Evolutionary conservation across 306 rosid species (phyloP).

Genomic region (Spatholobus suberectus): DNA sequence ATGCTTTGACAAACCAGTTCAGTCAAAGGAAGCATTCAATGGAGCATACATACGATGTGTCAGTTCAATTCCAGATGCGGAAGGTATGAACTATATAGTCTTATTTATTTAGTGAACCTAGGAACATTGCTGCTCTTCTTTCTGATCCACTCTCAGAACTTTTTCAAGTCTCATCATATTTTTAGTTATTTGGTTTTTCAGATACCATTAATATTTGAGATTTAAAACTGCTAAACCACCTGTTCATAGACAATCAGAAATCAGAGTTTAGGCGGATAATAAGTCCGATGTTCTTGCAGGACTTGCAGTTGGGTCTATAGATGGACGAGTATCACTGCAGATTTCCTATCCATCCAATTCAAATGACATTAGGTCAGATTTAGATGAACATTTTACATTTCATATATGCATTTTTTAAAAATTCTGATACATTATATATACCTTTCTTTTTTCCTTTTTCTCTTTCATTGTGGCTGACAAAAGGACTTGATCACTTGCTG

Average conservation of each 20-base stretch:
- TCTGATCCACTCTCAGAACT: not conserved
- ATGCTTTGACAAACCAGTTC: conserved; percentile 56
- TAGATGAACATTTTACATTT: conserved; percentile 1
- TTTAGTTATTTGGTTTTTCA: conserved; percentile 5
- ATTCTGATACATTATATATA: not conserved
- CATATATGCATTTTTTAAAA: not conserved
- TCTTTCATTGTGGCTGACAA: not conserved
- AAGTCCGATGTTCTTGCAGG: conserved; percentile 59
- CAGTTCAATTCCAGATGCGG: conserved; percentile 63
- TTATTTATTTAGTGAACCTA: conserved; percentile 6
- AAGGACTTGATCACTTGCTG: conserved; percentile 20
- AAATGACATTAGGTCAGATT: conserved; percentile 69
- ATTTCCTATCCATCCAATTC: conserved; percentile 58
- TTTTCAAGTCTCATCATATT: not conserved
- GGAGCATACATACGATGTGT: conserved; percentile 64
- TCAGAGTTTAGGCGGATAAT: conserved; percentile 3
- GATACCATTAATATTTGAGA: not conserved
- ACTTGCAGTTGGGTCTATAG: conserved; percentile 85
- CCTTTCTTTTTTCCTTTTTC: not conserved
- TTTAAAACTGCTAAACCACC: conserved; percentile 3
- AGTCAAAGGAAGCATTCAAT: conserved; percentile 57
- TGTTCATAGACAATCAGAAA: not conserved
- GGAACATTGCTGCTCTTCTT: conserved; percentile 15
- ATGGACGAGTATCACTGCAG: conserved; percentile 86
- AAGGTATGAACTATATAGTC: conserved; percentile 63